A percentile compares a stretch with the other conserved stretches of the same genome.
Evolutionary conservation across 2,329 filamentous ascomycete species (phyloP).

Genomic region (Thelonectria olida): DNA sequence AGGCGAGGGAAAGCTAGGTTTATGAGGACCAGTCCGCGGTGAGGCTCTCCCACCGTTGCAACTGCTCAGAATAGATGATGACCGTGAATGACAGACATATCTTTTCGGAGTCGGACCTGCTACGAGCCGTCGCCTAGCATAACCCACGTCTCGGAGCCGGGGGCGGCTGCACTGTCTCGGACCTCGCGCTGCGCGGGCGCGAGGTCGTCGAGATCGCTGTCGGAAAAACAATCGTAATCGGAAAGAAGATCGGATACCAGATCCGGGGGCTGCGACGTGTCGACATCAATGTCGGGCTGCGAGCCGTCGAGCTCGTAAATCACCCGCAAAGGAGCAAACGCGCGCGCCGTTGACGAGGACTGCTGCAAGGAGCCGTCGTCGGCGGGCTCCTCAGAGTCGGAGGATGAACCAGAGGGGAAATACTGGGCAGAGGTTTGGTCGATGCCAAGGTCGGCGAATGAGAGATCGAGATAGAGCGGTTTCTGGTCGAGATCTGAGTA

Average conservation of each 20-base stretch:
- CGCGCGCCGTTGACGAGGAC: slow-evolving; percentile 20
- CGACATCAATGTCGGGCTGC: slow-evolving; percentile 45
- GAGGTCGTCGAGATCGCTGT: slow-evolving; percentile 46
- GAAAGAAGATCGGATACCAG: slow-evolving; percentile 45
- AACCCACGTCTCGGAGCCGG: slow-evolving; percentile 50
- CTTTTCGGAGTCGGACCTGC: slow-evolving; percentile 51
- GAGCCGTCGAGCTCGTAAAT: slow-evolving; percentile 51
- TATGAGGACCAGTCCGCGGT: slow-evolving; percentile 52
- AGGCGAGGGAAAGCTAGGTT: slow-evolving; percentile 32
- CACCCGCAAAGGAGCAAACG: slow-evolving; percentile 47
- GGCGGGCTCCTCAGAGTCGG: slow-evolving; percentile 18
- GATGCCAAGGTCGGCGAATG: slow-evolving; percentile 53
- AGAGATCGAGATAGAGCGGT: slow-evolving; percentile 50
- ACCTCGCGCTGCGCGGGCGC: slow-evolving; percentile 44
- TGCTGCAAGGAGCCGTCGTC: slow-evolving; percentile 27
- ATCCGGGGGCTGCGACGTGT: slow-evolving; percentile 49
- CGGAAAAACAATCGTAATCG: slow-evolving; percentile 50
- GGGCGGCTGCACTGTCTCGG: slow-evolving; percentile 39
- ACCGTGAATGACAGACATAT: too few relatives aligned
- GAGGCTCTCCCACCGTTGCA: slow-evolving; percentile 41
- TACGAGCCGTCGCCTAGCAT: slow-evolving; percentile 58
- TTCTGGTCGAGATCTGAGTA: slow-evolving; percentile 37
- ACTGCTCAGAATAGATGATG: slow-evolving; percentile 36
- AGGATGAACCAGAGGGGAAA: slow-evolving; percentile 39
- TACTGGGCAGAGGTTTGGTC: slow-evolving; percentile 51